Base-by-base conservation (phyloP, 352 stramenopile genomes). In the Pythium pectinolyticum region DNA sequence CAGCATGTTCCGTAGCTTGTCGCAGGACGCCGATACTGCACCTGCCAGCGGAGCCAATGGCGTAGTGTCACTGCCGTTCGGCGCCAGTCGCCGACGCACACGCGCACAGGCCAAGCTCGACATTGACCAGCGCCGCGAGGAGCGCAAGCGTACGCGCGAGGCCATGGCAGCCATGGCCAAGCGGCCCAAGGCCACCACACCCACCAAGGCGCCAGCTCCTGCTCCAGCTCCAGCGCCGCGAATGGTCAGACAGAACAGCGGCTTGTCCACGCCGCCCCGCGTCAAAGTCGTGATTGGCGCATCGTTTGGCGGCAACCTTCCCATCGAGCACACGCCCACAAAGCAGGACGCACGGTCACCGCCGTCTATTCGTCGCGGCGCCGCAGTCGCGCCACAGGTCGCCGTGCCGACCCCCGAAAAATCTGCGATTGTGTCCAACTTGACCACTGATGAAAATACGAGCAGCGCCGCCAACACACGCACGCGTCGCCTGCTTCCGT, bases 311-410 rank as follows among this genome's bases (percentile, higher is more conserved):
- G 51, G 45, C 14, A 59, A 71, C 35, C 24, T 73, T 17, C 22
- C 27, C 6, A 20, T 86, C 28, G 77, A 88, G 51, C 71, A 71
- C 12, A 88, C 78, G 25, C 81, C 73, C 0, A 73, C 79, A 37
- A 86, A 83, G 37, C 73, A 61, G 15, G 75, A 70, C 24, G 22
- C 67, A 27, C 55, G 52, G 34, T 70, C 69, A 31, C 53, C 69
- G 39, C 69, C 65, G 28, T 57, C 60, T 27, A 30, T 67, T 12
- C 52, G 53, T 17, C 54, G 66, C 22, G 37, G 35, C 12, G 20
- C 3, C 6, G n/a, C n/a, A n/a, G 39, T 61, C 17, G 25, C 49
- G 14, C 66, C 73, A 4, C 63, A 69, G 19, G 66, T 64, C 8
- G n/a, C 40, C 14, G 56, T 76, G 14, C 60, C 73, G 3, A 78